Percentiles rank a stretch among this genome's conserved stretches.
phyloP scores from a whole-genome alignment of 2,329 filamentous ascomycete species.

The Cordyceps tenuipes region DNA sequence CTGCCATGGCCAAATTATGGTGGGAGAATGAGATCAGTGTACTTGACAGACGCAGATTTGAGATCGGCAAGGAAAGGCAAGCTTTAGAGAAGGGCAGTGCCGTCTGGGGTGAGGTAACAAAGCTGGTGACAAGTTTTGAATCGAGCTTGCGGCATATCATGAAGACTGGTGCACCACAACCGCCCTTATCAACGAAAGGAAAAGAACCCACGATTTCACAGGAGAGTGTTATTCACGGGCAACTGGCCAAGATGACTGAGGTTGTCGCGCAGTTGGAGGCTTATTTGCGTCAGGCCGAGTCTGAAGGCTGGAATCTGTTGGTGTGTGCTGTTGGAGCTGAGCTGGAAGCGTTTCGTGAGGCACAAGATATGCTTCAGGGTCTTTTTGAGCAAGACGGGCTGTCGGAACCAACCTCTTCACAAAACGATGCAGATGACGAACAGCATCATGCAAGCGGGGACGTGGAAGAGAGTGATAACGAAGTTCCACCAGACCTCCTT shows the following conservation, averaged over 20 bases:
- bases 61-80: constrained; percentile 51
- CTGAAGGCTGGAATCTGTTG: constrained; percentile 62
- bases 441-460: neutral
- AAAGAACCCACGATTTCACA: constrained; percentile 24
- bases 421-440: neutral
- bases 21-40: constrained; percentile 56
- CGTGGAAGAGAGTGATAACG: constrained; percentile 17
- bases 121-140: constrained; percentile 57
- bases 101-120: constrained; percentile 57
- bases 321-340: constrained; percentile 71
- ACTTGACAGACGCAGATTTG: constrained; percentile 44
- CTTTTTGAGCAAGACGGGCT: constrained; percentile 10
- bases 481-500: constrained; percentile 23
- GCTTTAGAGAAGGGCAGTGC: constrained; percentile 60
- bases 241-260: constrained; percentile 47
- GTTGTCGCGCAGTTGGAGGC: constrained; percentile 48
- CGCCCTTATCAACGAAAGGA: constrained; percentile 17
- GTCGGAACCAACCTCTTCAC: constrained; percentile 7
- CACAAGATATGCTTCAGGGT: constrained; percentile 43
- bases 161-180: constrained; percentile 20
- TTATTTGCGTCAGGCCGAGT: constrained; percentile 46
- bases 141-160: constrained; percentile 50
- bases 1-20: constrained; percentile 63
- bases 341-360: constrained; percentile 56
- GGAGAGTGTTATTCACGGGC: constrained; percentile 33